These are phyloP conservation scores for Fonsecaea monophora DNA, from an alignment of 2,329 filamentous ascomycete species.

Conservation along the genomic window DNA sequence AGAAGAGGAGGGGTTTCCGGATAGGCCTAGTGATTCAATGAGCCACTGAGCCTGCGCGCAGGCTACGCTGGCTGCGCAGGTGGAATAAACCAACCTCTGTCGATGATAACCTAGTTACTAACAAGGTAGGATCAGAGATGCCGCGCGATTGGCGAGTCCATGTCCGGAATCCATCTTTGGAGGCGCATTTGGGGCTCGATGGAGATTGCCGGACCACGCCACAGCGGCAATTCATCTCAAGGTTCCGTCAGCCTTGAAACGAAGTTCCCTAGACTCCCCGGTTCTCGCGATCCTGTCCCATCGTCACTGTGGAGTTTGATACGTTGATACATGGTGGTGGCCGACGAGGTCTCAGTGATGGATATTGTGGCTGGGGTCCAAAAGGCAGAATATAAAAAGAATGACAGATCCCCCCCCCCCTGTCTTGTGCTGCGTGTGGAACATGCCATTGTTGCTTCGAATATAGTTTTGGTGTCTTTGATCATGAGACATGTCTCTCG, in stretches of 20 bases:
- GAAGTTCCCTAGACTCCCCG: not conserved
- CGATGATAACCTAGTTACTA: not conserved
- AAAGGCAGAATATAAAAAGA: slow-evolving; percentile 4
- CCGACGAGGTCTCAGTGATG: slow-evolving; percentile 15
- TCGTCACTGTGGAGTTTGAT: not conserved
- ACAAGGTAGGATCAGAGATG: not conserved
- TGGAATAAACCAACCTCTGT: not conserved
- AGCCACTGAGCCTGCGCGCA: no score
- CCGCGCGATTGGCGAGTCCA: slow-evolving; percentile 22
- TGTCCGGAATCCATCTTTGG: not conserved
- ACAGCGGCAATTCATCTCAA: slow-evolving; percentile 12
- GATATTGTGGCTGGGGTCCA: not conserved
- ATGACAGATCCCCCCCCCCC: not conserved
- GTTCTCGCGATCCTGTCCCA: not conserved
- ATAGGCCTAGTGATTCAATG: not conserved
- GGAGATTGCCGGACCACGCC: slow-evolving; percentile 32
- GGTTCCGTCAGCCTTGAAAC: not conserved
- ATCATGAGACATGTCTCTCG: slow-evolving; percentile 21
- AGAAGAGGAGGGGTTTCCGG: not conserved
- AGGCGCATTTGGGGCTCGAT: slow-evolving; percentile 1
- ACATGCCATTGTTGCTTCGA: not conserved
- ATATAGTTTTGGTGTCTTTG: not conserved
- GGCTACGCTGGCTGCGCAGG: not conserved
- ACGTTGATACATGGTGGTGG: not conserved
- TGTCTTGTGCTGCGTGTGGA: slow-evolving; percentile 3